These are phyloP conservation scores for Lactarius sp. DNA, from an alignment of 768 basidiomycete species.

Conservation along the genomic window DNA sequence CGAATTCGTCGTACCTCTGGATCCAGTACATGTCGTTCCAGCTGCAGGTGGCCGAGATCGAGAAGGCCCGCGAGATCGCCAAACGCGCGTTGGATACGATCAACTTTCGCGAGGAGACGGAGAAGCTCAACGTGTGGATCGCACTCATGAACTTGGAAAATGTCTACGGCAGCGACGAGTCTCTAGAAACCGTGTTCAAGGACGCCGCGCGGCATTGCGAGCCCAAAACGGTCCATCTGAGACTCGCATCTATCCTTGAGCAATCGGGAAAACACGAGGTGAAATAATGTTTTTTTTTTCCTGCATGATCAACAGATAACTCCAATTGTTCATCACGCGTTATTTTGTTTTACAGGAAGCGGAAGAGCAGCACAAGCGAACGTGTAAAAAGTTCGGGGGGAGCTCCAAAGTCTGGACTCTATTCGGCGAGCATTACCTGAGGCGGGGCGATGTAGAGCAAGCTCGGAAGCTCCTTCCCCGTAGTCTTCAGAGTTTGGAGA, in stretches of 20 bases:
- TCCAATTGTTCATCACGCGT: not conserved
- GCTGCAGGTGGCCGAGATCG: conserved; percentile 91
- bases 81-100: conserved; percentile 81
- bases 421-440: conserved; percentile 79
- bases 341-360: conserved; percentile 55
- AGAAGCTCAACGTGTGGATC: conserved; percentile 96
- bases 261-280: conserved; percentile 81
- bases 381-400: conserved; percentile 90
- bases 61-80: conserved; percentile 87
- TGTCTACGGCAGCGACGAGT: conserved; percentile 80
- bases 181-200: conserved; percentile 76
- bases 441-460: conserved; percentile 65
- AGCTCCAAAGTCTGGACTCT: conserved; percentile 93
- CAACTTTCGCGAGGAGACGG: conserved; percentile 92
- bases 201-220: conserved; percentile 90
- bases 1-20: conserved; percentile 97
- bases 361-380: conserved; percentile 85
- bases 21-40: conserved; percentile 99
- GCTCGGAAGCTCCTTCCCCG: conserved; percentile 84
- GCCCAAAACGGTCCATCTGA: conserved; percentile 83
- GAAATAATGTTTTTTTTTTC: conserved; percentile 21
- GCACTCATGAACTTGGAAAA: conserved; percentile 94
- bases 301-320: not conserved
- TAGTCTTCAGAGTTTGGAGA: conserved; percentile 85
- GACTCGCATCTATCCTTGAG: conserved; percentile 79